Conservation (phyloP, 306 rosid species). For the Coriaria nepalensis region DNA sequence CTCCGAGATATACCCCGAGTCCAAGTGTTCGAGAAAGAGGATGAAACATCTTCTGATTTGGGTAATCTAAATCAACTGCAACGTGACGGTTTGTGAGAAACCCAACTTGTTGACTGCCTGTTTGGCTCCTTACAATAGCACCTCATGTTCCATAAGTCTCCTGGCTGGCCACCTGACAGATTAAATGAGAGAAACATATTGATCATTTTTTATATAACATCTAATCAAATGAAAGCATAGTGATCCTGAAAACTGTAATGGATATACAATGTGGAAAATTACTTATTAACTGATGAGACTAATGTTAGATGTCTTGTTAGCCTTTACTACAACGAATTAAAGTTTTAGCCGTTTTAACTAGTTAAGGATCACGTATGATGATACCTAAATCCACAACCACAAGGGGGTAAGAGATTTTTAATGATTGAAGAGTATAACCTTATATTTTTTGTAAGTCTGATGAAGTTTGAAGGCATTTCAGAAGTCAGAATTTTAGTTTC, state of each 20-base stretch:
- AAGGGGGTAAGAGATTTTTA: too few relatives aligned
- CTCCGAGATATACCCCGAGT: slow-evolving; percentile 99
- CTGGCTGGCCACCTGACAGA: slow-evolving; percentile 84
- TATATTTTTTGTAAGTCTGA: too few relatives aligned
- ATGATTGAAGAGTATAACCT: too few relatives aligned
- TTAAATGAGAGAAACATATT: slow-evolving; percentile 5
- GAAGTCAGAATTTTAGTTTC: not conserved
- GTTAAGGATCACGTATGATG: too few relatives aligned
- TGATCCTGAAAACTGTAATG: not conserved
- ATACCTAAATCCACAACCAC: too few relatives aligned
- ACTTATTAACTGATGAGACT: not conserved
- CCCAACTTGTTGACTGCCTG: slow-evolving; percentile 89
- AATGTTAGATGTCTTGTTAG: too few relatives aligned
- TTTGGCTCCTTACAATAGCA: slow-evolving; percentile 92
- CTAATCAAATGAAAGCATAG: not conserved
- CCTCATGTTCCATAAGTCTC: slow-evolving; percentile 98
- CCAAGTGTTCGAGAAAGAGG: slow-evolving; percentile 97
- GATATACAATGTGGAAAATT: not conserved
- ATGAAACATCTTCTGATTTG: slow-evolving; percentile 98
- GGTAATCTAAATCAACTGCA: slow-evolving; percentile 93
- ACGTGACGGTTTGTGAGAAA: slow-evolving; percentile 98
- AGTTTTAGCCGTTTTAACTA: too few relatives aligned
- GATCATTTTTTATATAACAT: not conserved
- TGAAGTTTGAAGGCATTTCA: not conserved
- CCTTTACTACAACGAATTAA: too few relatives aligned